phyloP scores from a whole-genome alignment of 768 basidiomycete genomes.

The Mrakia frigida region DNA sequence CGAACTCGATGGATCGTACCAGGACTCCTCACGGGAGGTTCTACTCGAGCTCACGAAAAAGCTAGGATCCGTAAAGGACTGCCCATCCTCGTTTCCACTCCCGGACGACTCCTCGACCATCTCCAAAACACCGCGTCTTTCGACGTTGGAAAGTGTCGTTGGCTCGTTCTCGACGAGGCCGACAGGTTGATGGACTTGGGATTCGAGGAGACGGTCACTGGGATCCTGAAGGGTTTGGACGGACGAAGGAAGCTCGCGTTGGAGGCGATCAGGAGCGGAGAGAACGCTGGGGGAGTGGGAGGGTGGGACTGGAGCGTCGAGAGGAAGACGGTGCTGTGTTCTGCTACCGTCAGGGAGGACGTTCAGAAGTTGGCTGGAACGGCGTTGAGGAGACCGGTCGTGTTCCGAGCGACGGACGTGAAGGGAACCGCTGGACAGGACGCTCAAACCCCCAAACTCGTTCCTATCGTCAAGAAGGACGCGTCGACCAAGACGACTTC shows the following conservation, averaged over 20 bases:
- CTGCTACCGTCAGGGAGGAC: constrained; percentile 91
- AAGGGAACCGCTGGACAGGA: neutral
- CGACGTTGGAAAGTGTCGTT: constrained; percentile 85
- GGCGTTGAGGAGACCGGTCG: constrained; percentile 67
- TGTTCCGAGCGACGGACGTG: constrained; percentile 68
- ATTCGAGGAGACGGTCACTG: constrained; percentile 90
- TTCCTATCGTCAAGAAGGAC: constrained; percentile 17
- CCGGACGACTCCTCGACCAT: constrained; percentile 90
- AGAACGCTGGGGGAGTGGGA: constrained; percentile 54
- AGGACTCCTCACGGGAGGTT: constrained; percentile 87
- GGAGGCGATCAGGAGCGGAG: constrained; percentile 48
- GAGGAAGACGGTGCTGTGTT: constrained; percentile 85
- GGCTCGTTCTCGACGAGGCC: constrained; percentile 95
- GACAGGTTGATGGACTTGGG: constrained; percentile 97
- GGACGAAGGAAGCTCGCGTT: constrained; percentile 69
- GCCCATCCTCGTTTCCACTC: constrained; percentile 91
- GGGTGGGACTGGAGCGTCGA: constrained; percentile 48
- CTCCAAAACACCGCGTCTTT: constrained; percentile 91
- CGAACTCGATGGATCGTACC: constrained; percentile 83
- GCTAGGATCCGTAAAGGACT: constrained; percentile 88
- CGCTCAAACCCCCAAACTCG: constrained; percentile 7
- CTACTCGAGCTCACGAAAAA: constrained; percentile 91
- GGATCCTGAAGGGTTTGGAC: constrained; percentile 80
- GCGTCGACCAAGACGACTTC: neutral
- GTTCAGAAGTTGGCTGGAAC: constrained; percentile 88